Evolutionary conservation across 805 yeast species (phyloP).

Genomic region (Myxozyma sirexii): DNA sequence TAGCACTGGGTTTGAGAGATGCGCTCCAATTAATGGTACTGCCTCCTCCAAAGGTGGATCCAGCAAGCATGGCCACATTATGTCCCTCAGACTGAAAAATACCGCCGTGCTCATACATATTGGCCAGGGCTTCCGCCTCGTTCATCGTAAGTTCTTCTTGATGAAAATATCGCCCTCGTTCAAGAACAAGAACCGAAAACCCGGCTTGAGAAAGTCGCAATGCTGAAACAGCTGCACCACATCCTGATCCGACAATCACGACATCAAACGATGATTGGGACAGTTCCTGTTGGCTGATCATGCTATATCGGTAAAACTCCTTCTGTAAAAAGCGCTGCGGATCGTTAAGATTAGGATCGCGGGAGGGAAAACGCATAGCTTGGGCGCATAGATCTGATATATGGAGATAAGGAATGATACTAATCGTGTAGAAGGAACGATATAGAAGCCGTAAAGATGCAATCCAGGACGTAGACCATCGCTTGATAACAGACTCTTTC

Average conservation of each 20-base stretch:
- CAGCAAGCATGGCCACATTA: slow-evolving; percentile 50
- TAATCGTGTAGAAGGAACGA: slow-evolving; percentile 40
- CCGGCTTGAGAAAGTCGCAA: slow-evolving; percentile 51
- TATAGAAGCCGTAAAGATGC: slow-evolving; percentile 45
- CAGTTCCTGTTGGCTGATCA: slow-evolving; percentile 37
- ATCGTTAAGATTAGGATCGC: slow-evolving; percentile 38
- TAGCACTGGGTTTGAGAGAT: slow-evolving; percentile 52
- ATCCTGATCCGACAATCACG: slow-evolving; percentile 55
- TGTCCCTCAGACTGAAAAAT: slow-evolving; percentile 44
- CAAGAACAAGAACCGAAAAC: slow-evolving; percentile 50
- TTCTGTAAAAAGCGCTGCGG: slow-evolving; percentile 41
- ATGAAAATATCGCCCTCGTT: slow-evolving; percentile 52
- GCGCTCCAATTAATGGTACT: slow-evolving; percentile 63
- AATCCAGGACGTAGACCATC: slow-evolving; percentile 51
- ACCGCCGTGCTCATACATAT: slow-evolving; percentile 50
- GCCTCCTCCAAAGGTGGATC: slow-evolving; percentile 61
- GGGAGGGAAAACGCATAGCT: slow-evolving; percentile 48
- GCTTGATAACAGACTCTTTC: slow-evolving; percentile 42
- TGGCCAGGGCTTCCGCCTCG: slow-evolving; percentile 46
- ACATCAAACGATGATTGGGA: slow-evolving; percentile 48
- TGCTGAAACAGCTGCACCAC: slow-evolving; percentile 58
- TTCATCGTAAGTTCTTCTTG: slow-evolving; percentile 45
- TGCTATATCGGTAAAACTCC: slow-evolving; percentile 42
- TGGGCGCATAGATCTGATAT: slow-evolving; percentile 44
- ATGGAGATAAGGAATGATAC: slow-evolving; percentile 40